Percentiles rank a stretch among this genome's conserved stretches.
Conservation (phyloP, 208 protist genomes). For the Trypanosoma rangeli region DNA sequence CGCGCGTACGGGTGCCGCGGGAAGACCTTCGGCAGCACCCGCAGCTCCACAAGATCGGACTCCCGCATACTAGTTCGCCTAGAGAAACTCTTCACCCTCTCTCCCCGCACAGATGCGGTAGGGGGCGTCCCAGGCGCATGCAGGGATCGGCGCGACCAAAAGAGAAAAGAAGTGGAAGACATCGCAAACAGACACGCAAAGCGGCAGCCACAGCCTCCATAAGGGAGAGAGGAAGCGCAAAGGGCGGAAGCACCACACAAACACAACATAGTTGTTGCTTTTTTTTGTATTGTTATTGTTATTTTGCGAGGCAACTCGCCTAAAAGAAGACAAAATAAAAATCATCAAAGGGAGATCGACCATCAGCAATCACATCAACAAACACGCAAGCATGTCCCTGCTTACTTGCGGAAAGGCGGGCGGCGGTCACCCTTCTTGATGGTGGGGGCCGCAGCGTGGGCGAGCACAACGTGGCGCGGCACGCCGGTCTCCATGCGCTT, state of each 20-base stretch:
- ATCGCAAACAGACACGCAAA: not conserved
- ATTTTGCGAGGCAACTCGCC: not conserved
- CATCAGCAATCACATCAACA: conserved; percentile 9
- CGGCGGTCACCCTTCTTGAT: conserved; percentile 33
- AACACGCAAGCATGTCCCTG: not conserved
- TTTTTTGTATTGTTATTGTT: conserved; percentile 6
- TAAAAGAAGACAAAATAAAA: conserved; percentile 30
- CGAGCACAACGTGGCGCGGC: conserved; percentile 61
- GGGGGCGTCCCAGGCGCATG: too few species aligned
- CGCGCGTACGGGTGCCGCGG: conserved; percentile 27
- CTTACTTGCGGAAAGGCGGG: conserved; percentile 38
- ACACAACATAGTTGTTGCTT: conserved; percentile 6
- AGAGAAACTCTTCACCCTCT: not conserved
- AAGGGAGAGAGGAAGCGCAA: not conserved
- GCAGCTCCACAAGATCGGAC: conserved; percentile 19
- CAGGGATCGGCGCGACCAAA: not conserved
- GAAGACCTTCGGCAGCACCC: conserved; percentile 28
- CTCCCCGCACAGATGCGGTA: not conserved
- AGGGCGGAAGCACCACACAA: conserved; percentile 6
- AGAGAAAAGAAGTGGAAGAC: conserved; percentile 16
- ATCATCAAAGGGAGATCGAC: conserved; percentile 23
- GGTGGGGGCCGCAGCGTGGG: conserved; percentile 28
- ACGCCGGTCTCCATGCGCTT: conserved; percentile 82
- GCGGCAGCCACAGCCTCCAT: not conserved
- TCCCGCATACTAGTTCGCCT: conserved; percentile 9